Base-by-base conservation (phyloP, 805 yeast species). In the Suhomyces faveliae region DNA sequence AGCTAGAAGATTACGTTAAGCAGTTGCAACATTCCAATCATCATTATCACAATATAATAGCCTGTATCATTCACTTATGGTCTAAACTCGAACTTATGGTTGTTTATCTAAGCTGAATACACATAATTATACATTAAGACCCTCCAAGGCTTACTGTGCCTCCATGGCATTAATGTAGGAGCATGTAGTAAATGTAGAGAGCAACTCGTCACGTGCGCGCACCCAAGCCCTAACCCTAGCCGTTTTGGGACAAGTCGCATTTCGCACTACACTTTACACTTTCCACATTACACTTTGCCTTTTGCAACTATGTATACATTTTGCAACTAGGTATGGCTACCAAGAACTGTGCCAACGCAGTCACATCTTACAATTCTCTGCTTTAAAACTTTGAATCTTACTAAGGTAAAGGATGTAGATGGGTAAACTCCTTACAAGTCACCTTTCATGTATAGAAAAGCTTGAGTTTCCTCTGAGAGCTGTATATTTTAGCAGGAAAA, bases 1-100 rank as follows among this genome's bases (percentile, higher is more conserved):
- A 84, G 98, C 98, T 70, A 85, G 92, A 82, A 84, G 94, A 81
- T 80, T 87, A 77, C 88, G 92, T 84, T 84, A 84, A 78, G 65
- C 44, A 42, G 22, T 19, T 21, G 24, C 44, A 29, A 20, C 17
- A 3, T 13, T 20, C 37, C 30, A n/a, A 20, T 21, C 44, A 42
- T 42, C 44, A 21, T 33, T 29, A 41, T 38, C 29, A 42, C 38
- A 17, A 42, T 42, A 42, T 29, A 21, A 42, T 42, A 29, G 30
- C 44, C 44, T 42, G 38, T 30, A 42, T 42, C 33, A 35, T 35
- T 23, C 23, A 11, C 23, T 37, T 21, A 21, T 37, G 25, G 20
- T 37, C 23, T 37, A 37, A 19, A 37, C 40, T 33, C 13, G 37
- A n/a, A 22, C 24, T 27, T n/a, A 23, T 29, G 6, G 44, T 41